Evolutionary conservation across 208 protist genomes (phyloP).

Genomic region (Leishmania amazonensis): DNA sequence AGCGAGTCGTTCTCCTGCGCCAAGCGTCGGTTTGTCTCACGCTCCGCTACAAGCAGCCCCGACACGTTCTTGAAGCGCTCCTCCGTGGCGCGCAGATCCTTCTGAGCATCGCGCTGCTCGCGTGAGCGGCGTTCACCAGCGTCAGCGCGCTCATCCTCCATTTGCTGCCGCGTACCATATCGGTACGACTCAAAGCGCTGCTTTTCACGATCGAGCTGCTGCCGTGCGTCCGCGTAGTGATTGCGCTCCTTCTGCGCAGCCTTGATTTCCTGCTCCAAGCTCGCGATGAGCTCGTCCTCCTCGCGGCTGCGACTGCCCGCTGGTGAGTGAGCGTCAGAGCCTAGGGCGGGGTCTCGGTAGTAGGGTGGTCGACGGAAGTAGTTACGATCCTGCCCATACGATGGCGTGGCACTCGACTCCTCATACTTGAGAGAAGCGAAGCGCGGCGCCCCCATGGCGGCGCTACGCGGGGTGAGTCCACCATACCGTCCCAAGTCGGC

Average conservation of each 20-base stretch:
- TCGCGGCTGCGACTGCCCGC: conserved; percentile 25
- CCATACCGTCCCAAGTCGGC: conserved; percentile 22
- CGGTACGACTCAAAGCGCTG: conserved; percentile 78
- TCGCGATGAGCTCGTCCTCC: conserved; percentile 70
- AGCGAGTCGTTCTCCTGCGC: conserved; percentile 82
- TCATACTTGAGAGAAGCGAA: conserved; percentile 39
- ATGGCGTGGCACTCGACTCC: conserved; percentile 29
- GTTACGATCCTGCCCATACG: conserved; percentile 39
- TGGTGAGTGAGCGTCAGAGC: background rate
- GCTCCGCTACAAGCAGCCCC: conserved; percentile 70
- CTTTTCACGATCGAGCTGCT: conserved; percentile 79
- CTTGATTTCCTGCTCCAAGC: conserved; percentile 77
- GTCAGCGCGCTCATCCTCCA: conserved; percentile 67
- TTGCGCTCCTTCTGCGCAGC: conserved; percentile 79
- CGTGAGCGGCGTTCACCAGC: conserved; percentile 43
- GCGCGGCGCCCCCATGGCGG: conserved; percentile 16
- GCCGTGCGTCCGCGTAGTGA: conserved; percentile 55
- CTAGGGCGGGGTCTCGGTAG: background rate
- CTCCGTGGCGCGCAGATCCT: conserved; percentile 69
- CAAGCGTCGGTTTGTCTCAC: conserved; percentile 66
- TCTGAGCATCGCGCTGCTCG: conserved; percentile 57
- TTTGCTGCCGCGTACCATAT: conserved; percentile 53
- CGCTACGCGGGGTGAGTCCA: conserved; percentile 24
- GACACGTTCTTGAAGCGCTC: conserved; percentile 76
- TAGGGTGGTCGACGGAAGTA: conserved; percentile 49